These are phyloP conservation scores for Canariomyces notabilis DNA, from an alignment of 2,329 filamentous ascomycete species.

Conservation along the genomic window DNA sequence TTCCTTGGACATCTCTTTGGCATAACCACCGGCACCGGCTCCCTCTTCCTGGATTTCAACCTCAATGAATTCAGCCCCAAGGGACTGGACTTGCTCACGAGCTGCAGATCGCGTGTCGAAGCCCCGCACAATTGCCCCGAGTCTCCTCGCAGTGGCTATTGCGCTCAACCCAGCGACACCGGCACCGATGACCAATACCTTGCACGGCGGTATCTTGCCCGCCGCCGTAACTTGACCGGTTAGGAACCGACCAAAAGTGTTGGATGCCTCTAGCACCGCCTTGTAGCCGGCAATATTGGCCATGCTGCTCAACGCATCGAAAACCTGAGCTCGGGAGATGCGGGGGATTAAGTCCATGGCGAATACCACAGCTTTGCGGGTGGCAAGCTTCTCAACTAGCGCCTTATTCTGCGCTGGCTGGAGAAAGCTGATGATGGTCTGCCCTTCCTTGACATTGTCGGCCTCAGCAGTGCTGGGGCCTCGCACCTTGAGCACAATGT, in stretches of 20 bases:
- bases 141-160: constrained; percentile 77
- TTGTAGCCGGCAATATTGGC: constrained; percentile 94
- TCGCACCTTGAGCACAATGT: constrained; percentile 82
- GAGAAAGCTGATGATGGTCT: constrained; percentile 76
- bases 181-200: constrained; percentile 84
- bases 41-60: constrained; percentile 82
- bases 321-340: constrained; percentile 82
- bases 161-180: constrained; percentile 85
- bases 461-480: constrained; percentile 67
- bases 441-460: constrained; percentile 59
- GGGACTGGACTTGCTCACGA: constrained; percentile 82
- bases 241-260: constrained; percentile 81
- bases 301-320: constrained; percentile 87
- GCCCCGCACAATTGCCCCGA: constrained; percentile 84
- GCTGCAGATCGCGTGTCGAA: constrained; percentile 89
- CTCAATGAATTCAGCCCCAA: constrained; percentile 86
- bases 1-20: constrained; percentile 90
- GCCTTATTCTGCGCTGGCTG: constrained; percentile 76
- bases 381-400: constrained; percentile 67
- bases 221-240: constrained; percentile 88
- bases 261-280: constrained; percentile 82
- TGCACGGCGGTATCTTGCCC: constrained; percentile 84
- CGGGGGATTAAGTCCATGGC: constrained; percentile 92
- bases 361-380: constrained; percentile 68
- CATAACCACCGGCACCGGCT: constrained; percentile 78